Base-by-base conservation (phyloP, 2,329 filamentous ascomycete species). In the Talaromyces sp. region DNA sequence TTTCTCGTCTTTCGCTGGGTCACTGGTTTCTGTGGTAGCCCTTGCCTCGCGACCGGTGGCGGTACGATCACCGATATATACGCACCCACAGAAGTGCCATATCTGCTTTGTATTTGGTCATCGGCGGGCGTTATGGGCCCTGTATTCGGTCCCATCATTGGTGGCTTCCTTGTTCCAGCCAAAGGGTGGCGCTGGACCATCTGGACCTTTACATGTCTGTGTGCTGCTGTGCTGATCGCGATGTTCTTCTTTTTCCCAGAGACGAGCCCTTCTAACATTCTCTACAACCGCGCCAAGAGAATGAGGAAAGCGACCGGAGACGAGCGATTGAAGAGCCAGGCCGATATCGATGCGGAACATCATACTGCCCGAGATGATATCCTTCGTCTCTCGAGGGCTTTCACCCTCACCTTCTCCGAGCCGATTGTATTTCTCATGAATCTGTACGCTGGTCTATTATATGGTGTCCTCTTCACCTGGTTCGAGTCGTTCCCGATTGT, bases 181-280 rank as follows among this genome's bases (percentile, higher is more conserved):
- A 37, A 37, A 17, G 35, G 35, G 4, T 37, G 35, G 35, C 14
- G 14, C 14, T 37, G 35, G 35, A 37, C 35, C 10, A 37, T 37
- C 16, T 37, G 35, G 35, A 10, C 10, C 14, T 37, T 37, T 8
- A n/a, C 16, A 8, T 37, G 35, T 14, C 14, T 37, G 7, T 37
- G 14, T 0, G 78, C 74, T 0, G 83, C 84, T 0, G 65, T 85
- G 35, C 79, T 86, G 60, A 61, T 87, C 14, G 50, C 80, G 48
- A 64, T 55, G 37, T 72, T 69, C 36, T 60, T 69, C 40, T 60
- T 63, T 17, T 53, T 70, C 5, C 66, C 67, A 0, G 67, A 71
- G 44, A 70, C 68, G 3, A 71, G 64, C 41, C 36, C 54, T 1
- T 47, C 57, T 1, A 62, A 61, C 40, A 63, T 65, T 7, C 55